These are phyloP conservation scores for Dothistroma septosporum DNA, from an alignment of 2,329 filamentous ascomycete species.

Conservation along the genomic window DNA sequence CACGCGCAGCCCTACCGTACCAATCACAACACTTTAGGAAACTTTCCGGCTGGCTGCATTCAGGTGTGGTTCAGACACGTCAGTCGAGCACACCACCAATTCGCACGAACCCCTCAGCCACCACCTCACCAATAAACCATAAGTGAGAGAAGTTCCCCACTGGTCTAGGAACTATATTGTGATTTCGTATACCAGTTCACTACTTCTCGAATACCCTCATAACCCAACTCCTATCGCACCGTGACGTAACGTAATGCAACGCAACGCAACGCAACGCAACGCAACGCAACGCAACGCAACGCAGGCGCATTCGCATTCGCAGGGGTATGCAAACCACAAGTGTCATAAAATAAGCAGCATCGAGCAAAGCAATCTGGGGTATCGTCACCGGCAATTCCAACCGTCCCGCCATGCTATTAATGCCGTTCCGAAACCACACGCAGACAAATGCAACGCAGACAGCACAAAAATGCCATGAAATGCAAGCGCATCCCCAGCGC, in stretches of 20 bases:
- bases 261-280: no score
- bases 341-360: not conserved
- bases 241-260: no score
- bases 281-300: no score
- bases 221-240: no score
- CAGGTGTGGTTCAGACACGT: slow-evolving; percentile 1
- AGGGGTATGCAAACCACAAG: not conserved
- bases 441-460: not conserved
- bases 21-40: not conserved
- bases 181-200: not conserved
- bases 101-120: not conserved
- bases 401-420: slow-evolving; percentile 5
- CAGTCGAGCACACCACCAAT: slow-evolving; percentile 1
- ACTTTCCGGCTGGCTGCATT: not conserved
- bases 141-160: not conserved
- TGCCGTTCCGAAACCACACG: not conserved
- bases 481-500: not conserved
- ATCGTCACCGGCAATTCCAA: slow-evolving; percentile 5
- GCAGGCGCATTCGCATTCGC: not conserved
- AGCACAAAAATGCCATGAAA: not conserved
- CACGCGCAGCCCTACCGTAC: not conserved
- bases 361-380: slow-evolving; percentile 5
- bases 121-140: not conserved
- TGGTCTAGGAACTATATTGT: not conserved
- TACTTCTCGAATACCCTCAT: not conserved